Percentiles rank a stretch among this genome's conserved stretches.
Evolutionary conservation across 352 stramenopile species (phyloP).

Genomic region (Elongisporangium anandrum): DNA sequence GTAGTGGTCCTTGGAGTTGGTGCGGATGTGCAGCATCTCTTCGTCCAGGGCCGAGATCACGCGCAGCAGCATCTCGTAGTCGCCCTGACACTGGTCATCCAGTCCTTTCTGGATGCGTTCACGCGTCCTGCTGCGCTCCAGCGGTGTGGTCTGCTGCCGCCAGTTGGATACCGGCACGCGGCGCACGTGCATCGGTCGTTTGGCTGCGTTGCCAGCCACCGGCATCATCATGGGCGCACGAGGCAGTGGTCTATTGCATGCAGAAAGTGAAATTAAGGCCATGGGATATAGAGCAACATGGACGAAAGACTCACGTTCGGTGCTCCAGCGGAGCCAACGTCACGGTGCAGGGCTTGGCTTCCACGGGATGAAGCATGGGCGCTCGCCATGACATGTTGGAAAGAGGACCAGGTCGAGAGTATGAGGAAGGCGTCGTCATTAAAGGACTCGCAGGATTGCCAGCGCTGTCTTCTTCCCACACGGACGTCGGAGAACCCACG

Average conservation of each 20-base stretch:
- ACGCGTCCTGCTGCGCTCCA: slow-evolving; percentile 56
- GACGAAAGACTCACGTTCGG: slow-evolving; percentile 13
- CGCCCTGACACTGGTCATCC: slow-evolving; percentile 38
- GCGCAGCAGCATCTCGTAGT: slow-evolving; percentile 63
- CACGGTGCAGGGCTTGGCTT: slow-evolving; percentile 16
- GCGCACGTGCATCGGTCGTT: slow-evolving; percentile 36
- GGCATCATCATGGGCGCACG: slow-evolving; percentile 3
- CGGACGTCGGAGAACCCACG: slow-evolving; percentile 29
- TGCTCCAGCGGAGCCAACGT: slow-evolving; percentile 2
- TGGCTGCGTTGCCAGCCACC: slow-evolving; percentile 8
- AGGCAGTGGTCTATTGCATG: not conserved
- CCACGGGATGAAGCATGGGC: slow-evolving; percentile 17
- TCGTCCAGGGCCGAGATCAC: slow-evolving; percentile 72
- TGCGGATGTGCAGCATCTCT: slow-evolving; percentile 75
- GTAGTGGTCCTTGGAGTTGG: slow-evolving; percentile 62
- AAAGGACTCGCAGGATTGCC: not conserved
- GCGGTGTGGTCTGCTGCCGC: slow-evolving; percentile 47
- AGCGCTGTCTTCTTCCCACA: slow-evolving; percentile 25
- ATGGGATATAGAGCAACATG: slow-evolving; percentile 4
- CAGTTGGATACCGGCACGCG: slow-evolving; percentile 38
- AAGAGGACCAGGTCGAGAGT: slow-evolving; percentile 26
- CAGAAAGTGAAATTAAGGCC: not conserved
- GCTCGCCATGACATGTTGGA: slow-evolving; percentile 11
- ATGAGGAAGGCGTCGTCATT: slow-evolving; percentile 1
- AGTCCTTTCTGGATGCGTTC: slow-evolving; percentile 64